Percentiles rank a stretch among this genome's conserved stretches.
Conservation (phyloP, 78 protist species). For the Tieghemostelium lacteum region DNA sequence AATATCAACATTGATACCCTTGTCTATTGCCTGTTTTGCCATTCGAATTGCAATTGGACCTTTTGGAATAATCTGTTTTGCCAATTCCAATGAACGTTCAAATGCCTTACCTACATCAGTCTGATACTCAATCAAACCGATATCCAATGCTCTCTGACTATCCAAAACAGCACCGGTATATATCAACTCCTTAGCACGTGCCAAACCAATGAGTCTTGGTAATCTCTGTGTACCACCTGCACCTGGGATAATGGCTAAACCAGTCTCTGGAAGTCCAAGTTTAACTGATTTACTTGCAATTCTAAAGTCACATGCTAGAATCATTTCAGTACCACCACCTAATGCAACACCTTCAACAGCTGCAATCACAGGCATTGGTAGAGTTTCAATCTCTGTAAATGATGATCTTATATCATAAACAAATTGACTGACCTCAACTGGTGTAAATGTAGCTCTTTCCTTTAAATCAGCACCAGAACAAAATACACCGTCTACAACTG, state of each 20-base stretch:
- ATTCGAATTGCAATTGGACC: constrained; percentile 90
- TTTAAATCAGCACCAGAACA: constrained; percentile 97
- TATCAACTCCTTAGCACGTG: constrained; percentile 88
- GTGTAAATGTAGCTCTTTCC: constrained; percentile 91
- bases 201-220: constrained; percentile 87
- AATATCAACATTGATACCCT: constrained; percentile 83
- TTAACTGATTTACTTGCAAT: constrained; percentile 73
- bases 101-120: constrained; percentile 69
- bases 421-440: constrained; percentile 85
- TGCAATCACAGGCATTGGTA: constrained; percentile 91
- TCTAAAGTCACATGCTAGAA: constrained; percentile 92
- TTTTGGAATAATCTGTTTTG: constrained; percentile 74
- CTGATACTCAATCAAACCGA: constrained; percentile 70
- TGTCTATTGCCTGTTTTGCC: constrained; percentile 91
- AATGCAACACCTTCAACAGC: constrained; percentile 91
- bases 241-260: constrained; percentile 95
- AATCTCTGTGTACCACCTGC: constrained; percentile 97
- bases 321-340: constrained; percentile 96
- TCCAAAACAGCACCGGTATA: constrained; percentile 82
- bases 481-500: constrained; percentile 80
- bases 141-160: constrained; percentile 33
- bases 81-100: constrained; percentile 72
- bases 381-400: constrained; percentile 84
- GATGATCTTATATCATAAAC: constrained; percentile 79
- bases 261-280: constrained; percentile 93